Conservation (phyloP, 306 rosid genomes). For the Rosa rugosa region DNA sequence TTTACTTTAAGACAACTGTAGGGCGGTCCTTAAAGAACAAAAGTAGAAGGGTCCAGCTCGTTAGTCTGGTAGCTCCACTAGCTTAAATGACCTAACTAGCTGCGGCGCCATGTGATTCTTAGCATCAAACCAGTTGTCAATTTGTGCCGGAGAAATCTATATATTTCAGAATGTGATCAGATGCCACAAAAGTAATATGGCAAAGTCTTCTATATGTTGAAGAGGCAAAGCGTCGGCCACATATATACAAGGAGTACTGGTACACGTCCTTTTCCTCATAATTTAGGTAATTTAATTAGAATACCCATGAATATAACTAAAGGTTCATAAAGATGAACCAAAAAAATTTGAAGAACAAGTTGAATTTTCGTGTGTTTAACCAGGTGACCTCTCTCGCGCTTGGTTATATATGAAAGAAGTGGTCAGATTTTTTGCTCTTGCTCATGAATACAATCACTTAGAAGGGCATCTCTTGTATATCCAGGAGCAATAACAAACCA, state of each 20-base stretch:
- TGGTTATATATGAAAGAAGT: no score
- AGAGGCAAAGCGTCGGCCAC: background rate
- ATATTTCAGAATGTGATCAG: background rate
- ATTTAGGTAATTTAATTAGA: no score
- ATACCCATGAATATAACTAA: no score
- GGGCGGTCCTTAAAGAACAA: constrained; percentile 13
- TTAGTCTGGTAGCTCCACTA: constrained; percentile 20
- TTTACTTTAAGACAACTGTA: constrained; percentile 4
- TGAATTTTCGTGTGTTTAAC: no score
- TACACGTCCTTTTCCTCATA: background rate
- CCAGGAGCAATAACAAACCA: no score
- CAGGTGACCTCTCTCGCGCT: no score
- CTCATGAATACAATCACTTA: no score
- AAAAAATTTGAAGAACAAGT: no score
- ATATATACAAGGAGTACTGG: background rate
- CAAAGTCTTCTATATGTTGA: background rate
- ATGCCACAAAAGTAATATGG: background rate
- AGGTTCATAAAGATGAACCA: no score
- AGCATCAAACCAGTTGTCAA: background rate
- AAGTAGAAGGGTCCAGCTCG: constrained; percentile 26
- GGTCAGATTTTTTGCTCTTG: no score
- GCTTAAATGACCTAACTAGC: background rate
- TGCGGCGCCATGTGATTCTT: constrained; percentile 5
- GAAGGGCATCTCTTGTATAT: no score
- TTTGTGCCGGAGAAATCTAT: background rate